Evolutionary conservation across 1,284 basidiomycete species (phyloP).

Genomic region (Sanghuangporus baumii): DNA sequence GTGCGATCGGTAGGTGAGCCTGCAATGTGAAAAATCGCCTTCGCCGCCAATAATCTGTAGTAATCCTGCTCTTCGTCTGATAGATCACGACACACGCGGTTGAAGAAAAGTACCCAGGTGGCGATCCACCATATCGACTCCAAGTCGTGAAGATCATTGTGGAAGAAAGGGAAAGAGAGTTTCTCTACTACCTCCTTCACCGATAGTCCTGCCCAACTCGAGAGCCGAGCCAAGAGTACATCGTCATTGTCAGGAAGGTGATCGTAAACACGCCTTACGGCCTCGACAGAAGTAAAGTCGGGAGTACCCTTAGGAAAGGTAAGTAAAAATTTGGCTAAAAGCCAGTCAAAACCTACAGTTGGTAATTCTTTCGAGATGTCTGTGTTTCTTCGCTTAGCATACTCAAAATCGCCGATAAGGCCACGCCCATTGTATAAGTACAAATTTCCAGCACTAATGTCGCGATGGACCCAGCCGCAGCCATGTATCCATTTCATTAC

Average conservation of each 20-base stretch:
- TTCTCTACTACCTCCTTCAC: too few relatives aligned
- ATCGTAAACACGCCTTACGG: neutral
- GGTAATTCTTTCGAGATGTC: neutral
- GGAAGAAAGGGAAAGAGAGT: too few relatives aligned
- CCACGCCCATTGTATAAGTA: neutral
- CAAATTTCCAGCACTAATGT: neutral
- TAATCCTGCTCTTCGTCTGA: too few relatives aligned
- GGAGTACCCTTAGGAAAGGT: neutral
- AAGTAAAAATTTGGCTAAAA: neutral
- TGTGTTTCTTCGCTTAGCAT: neutral
- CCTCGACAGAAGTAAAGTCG: neutral
- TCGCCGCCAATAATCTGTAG: too few relatives aligned
- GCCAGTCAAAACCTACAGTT: neutral
- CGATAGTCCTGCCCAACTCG: neutral
- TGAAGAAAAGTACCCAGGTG: too few relatives aligned
- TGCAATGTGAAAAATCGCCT: neutral
- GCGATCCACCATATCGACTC: too few relatives aligned
- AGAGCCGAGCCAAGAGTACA: neutral
- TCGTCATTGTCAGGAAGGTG: neutral
- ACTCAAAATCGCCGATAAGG: neutral
- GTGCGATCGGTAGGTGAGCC: neutral
- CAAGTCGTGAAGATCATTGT: too few relatives aligned
- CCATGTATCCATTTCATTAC: neutral
- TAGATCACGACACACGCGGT: too few relatives aligned
- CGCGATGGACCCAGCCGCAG: constrained; percentile 2